Conservation (phyloP, 1,139 yeast genomes). For the Kodamaea fungicola region DNA sequence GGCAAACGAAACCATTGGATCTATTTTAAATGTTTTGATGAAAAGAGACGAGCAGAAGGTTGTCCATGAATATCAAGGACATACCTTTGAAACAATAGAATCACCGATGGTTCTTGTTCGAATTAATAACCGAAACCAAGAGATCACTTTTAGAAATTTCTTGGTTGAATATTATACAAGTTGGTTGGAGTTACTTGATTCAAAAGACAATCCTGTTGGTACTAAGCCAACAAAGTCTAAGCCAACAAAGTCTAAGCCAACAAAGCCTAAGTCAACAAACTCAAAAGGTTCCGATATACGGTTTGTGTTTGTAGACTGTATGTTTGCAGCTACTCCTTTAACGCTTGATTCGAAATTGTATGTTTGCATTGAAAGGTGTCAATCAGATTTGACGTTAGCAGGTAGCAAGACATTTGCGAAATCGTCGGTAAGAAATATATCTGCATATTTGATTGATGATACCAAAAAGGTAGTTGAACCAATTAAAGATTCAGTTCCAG, state of each 20-base stretch:
- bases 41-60: slow-evolving; percentile 29
- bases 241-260: slow-evolving; percentile 12
- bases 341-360: slow-evolving; percentile 52
- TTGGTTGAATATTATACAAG: slow-evolving; percentile 51
- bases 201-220: slow-evolving; percentile 7
- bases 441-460: slow-evolving; percentile 60
- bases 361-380: slow-evolving; percentile 50
- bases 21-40: slow-evolving; percentile 18
- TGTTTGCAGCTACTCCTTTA: slow-evolving; percentile 58
- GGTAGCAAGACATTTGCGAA: slow-evolving; percentile 32
- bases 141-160: slow-evolving; percentile 42
- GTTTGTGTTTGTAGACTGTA: slow-evolving; percentile 47
- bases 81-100: slow-evolving; percentile 10
- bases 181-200: slow-evolving; percentile 42
- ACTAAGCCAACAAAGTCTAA: too few relatives aligned
- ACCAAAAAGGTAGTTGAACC: slow-evolving; percentile 20
- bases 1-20: slow-evolving; percentile 16
- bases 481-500: slow-evolving; percentile 5
- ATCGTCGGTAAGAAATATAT: slow-evolving; percentile 43
- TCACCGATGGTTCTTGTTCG: slow-evolving; percentile 25
- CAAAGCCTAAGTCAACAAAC: slow-evolving; percentile 3
- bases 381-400: slow-evolving; percentile 42
- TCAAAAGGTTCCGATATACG: slow-evolving; percentile 31
- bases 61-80: slow-evolving; percentile 25
- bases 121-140: slow-evolving; percentile 21